Conservation (phyloP, 1,139 yeast species). For the Hyphopichia khmerensis region DNA sequence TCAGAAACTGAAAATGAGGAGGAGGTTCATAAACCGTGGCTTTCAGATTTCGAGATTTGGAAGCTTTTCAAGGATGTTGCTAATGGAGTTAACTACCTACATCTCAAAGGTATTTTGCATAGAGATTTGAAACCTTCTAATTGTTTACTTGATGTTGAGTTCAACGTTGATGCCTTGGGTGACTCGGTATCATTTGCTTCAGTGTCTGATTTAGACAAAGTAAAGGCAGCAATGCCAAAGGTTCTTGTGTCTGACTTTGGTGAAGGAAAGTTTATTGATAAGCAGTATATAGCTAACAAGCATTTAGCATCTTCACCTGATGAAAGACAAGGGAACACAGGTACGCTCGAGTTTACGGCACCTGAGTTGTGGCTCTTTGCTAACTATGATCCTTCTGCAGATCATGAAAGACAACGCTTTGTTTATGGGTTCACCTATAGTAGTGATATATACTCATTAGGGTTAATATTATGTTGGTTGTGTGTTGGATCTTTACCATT, state of each 20-base stretch:
- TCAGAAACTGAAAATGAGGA: conserved; percentile 3
- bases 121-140: conserved; percentile 88
- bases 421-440: conserved; percentile 58
- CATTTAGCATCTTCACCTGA: conserved; percentile 4
- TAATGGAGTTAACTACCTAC: conserved; percentile 70
- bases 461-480: conserved; percentile 73
- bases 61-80: conserved; percentile 67
- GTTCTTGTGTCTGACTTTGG: conserved; percentile 87
- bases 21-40: conserved; percentile 26
- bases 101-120: conserved; percentile 72
- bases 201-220: conserved; percentile 20
- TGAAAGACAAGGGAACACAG: conserved; percentile 65
- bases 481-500: conserved; percentile 73
- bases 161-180: conserved; percentile 7
- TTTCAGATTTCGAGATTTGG: conserved; percentile 44
- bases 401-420: conserved; percentile 19
- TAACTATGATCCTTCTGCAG: conserved; percentile 18
- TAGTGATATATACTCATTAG: conserved; percentile 80
- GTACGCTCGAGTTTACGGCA: conserved; percentile 83
- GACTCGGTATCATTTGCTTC: conserved; percentile 8
- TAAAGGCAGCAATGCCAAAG: conserved; percentile 49
- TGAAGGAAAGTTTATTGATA: conserved; percentile 73
- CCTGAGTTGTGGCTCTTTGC: conserved; percentile 64
- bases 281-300: conserved; percentile 14
- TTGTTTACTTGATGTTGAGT: conserved; percentile 54